phyloP scores from a whole-genome alignment of 2,329 filamentous ascomycete species.

The Epichloe typhina region DNA sequence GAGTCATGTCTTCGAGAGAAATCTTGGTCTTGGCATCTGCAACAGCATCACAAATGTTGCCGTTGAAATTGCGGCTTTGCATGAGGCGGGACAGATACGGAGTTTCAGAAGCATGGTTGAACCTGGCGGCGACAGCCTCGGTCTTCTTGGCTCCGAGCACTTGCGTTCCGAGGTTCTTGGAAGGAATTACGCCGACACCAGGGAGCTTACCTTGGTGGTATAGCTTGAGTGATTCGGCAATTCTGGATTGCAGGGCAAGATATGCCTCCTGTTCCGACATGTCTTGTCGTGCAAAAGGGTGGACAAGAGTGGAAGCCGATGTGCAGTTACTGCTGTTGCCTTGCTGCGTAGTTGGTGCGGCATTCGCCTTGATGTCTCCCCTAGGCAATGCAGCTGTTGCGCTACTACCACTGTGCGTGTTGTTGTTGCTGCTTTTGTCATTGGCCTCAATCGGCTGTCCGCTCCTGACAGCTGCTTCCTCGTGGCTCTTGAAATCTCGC shows the following conservation, averaged over 20 bases:
- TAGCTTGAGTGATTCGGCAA: constrained; percentile 39
- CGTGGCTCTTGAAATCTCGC: constrained; percentile 88
- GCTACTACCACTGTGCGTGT: not conserved
- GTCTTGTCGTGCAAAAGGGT: constrained; percentile 28
- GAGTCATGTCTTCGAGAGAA: constrained; percentile 34
- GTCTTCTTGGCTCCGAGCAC: not conserved
- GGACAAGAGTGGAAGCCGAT: constrained; percentile 13
- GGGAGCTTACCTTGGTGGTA: constrained; percentile 38
- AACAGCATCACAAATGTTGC: constrained; percentile 46
- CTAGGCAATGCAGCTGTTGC: not conserved
- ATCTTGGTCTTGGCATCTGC: constrained; percentile 44
- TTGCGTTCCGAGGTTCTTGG: constrained; percentile 12
- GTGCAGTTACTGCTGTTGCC: not conserved
- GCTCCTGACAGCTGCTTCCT: constrained; percentile 79
- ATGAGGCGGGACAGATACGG: constrained; percentile 57
- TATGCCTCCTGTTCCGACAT: constrained; percentile 40
- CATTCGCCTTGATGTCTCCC: constrained; percentile 14
- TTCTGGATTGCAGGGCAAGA: constrained; percentile 35
- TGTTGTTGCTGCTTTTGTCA: constrained; percentile 4
- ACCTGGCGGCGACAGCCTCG: constrained; percentile 13
- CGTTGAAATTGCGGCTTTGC: constrained; percentile 44
- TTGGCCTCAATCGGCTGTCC: constrained; percentile 61
- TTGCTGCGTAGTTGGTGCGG: constrained; percentile 1
- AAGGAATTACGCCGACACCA: constrained; percentile 32
- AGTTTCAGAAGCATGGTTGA: constrained; percentile 42